Base-by-base conservation (phyloP, 2,329 filamentous ascomycete species). In the Cladorrhinum sp. region DNA sequence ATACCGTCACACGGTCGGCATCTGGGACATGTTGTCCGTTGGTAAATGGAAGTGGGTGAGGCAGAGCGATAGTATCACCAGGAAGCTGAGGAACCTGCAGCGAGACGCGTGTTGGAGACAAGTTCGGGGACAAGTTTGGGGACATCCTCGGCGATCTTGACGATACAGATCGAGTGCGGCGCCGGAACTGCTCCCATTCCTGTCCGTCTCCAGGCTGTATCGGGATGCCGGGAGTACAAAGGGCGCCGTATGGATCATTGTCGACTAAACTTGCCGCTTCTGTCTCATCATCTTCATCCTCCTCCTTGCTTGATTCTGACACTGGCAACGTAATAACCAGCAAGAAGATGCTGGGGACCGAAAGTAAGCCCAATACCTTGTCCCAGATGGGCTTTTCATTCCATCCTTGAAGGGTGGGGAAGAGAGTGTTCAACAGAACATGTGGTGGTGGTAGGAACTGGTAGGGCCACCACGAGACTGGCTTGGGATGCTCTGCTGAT, bases 321-420 rank as follows among this genome's bases (percentile, higher is more conserved):
- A 99, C 92, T 0, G 96, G 95, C 3, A 99, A 75, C 0, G 95
- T 99, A 52, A 95, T 86, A 0, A 94, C 94, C 3, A 99, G 80
- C 1, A 98, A 77, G 64, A 99, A 91, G 39, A 99, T 92, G 68
- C 90, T 96, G 1, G 93, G 91, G n/a, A 92, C 88, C 7, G 93
- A 93, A 39, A 96, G 82, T 10, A 95, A 69, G 48, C 92, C 94
- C 53, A 97, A 77, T 50, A 92, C 76, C 70, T 90, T 92, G 68
- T 94, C 93, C 86, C 88, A 92, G n/a, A 89, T 74, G n/a, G 80
- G 86, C 75, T 97, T 98, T 26, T 89, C 85, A 49, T 75, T 79
- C 92, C 94, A 99, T 24, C 83, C 87, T 65, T 87, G 88, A 28
- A 99, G 76, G 0, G 94, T 97, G 0, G 95, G 95, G 67, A 98